Conservation (phyloP, 805 yeast genomes). For the Wickerhamomyces chaumierensis region DNA sequence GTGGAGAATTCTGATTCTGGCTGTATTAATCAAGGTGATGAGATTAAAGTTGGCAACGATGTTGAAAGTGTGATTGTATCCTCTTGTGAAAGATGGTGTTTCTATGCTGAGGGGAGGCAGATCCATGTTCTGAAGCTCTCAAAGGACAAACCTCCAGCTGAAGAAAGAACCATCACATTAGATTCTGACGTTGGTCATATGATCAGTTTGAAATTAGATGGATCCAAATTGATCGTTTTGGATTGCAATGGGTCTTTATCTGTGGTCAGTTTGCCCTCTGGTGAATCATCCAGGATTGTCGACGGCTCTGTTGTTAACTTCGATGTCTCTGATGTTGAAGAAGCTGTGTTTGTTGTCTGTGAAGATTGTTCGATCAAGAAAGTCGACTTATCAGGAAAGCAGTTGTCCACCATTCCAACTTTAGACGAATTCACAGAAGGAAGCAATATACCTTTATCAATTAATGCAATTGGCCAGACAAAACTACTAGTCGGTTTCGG, state of each 20-base stretch:
- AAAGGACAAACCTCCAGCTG: neutral
- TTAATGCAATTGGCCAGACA: conserved; percentile 9
- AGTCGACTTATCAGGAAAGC: conserved; percentile 6
- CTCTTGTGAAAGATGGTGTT: neutral
- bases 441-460: conserved; percentile 7
- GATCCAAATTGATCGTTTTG: neutral
- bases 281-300: neutral
- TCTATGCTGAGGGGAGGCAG: neutral
- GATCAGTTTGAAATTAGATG: neutral
- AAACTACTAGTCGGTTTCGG: conserved; percentile 19
- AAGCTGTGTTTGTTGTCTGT: conserved; percentile 5
- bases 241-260: neutral
- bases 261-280: neutral
- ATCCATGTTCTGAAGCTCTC: neutral
- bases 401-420: conserved; percentile 2
- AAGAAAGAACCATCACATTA: neutral
- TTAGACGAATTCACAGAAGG: conserved; percentile 12
- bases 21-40: neutral
- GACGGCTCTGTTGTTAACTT: neutral
- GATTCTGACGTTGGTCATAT: neutral
- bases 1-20: neutral
- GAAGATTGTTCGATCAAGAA: conserved; percentile 10
- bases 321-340: neutral
- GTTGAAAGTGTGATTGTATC: neutral
- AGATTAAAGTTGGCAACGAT: neutral